These are phyloP conservation scores for Coccomyxa subellipsoidea DNA, from an alignment of 163 green algal species.

Conservation along the genomic window DNA sequence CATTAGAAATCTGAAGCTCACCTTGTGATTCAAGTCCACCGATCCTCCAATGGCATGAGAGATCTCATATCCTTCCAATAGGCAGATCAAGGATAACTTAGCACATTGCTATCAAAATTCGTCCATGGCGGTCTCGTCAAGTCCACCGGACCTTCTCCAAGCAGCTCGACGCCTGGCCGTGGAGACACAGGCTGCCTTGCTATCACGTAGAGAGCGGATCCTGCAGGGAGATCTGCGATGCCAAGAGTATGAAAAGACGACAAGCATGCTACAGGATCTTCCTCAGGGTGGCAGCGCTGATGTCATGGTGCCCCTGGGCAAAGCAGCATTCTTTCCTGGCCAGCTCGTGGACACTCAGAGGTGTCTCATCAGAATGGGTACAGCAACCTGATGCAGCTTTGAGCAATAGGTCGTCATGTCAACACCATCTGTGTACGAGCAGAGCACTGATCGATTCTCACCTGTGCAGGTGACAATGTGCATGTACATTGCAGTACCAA, in stretches of 20 bases:
- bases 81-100: no score
- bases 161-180: not conserved
- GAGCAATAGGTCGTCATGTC: not conserved
- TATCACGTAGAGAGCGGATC: not conserved
- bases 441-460: not conserved
- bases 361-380: not conserved
- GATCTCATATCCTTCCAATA: no score
- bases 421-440: not conserved
- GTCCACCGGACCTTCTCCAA: not conserved
- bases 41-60: no score
- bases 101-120: no score
- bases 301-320: slow-evolving; percentile 19
- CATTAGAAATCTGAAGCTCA: no score
- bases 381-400: not conserved
- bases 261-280: not conserved
- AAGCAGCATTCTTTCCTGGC: slow-evolving; percentile 15
- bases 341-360: slow-evolving; percentile 5
- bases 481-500: not conserved
- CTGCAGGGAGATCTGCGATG: not conserved
- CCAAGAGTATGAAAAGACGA: not conserved
- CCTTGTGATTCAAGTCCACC: no score
- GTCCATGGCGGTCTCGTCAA: no score
- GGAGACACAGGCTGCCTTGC: not conserved
- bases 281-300: not conserved
- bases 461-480: not conserved